A percentile compares a stretch with the other conserved stretches of the same genome.
Evolutionary conservation across 2,329 filamentous ascomycete genomes (phyloP).

Genomic region (Aureobasidium sp.): DNA sequence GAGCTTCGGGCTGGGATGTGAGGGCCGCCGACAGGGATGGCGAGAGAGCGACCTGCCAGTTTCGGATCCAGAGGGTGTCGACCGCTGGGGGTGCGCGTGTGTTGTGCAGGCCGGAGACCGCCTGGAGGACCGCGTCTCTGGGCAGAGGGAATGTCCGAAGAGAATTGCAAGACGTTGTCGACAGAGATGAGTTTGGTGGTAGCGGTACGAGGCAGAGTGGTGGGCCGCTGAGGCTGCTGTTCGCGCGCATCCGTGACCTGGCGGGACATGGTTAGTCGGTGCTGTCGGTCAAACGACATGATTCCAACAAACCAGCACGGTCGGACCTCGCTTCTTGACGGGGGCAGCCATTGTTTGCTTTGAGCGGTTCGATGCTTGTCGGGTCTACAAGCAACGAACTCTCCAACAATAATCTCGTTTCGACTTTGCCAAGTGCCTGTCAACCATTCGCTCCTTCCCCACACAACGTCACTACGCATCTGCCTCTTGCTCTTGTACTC

Average conservation of each 20-base stretch:
- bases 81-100: conserved; percentile 41
- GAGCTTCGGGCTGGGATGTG: conserved; percentile 77
- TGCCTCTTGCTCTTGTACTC: neutral
- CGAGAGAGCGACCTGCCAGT: conserved; percentile 44
- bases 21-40: conserved; percentile 32
- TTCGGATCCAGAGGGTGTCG: conserved; percentile 46
- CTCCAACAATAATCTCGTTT: neutral
- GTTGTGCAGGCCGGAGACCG: conserved; percentile 39
- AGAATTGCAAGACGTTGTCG: conserved; percentile 89
- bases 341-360: conserved; percentile 14
- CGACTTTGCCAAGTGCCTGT: conserved; percentile 5
- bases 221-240: conserved; percentile 28
- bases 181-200: conserved; percentile 67
- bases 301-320: conserved; percentile 30
- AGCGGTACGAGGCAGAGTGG: conserved; percentile 31
- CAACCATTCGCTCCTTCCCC: neutral
- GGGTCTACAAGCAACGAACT: neutral
- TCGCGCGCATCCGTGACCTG: conserved; percentile 53
- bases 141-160: conserved; percentile 89
- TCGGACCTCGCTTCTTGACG: conserved; percentile 29
- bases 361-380: neutral
- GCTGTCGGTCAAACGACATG: neutral
- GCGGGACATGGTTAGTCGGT: conserved; percentile 1
- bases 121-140: conserved; percentile 66
- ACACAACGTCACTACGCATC: conserved; percentile 1